These are phyloP conservation scores for Pichia sp. DNA, from an alignment of 1,139 yeast species.

Conservation along the genomic window DNA sequence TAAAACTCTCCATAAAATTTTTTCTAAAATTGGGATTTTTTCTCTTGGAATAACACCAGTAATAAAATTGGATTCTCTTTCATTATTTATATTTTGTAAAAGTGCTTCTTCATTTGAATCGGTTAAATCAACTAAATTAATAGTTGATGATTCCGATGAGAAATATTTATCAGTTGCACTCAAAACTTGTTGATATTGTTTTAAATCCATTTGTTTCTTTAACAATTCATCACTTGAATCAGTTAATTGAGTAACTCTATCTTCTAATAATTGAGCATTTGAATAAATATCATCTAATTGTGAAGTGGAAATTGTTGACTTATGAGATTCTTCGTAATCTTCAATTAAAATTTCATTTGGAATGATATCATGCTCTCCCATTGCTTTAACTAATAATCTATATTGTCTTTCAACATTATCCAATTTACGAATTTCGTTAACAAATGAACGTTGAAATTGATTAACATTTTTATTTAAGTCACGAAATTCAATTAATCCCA, in stretches of 20 bases:
- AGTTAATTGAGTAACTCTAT: constrained; percentile 49
- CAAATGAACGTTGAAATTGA: constrained; percentile 68
- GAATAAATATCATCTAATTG: constrained; percentile 73
- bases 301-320: constrained; percentile 40
- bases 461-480: constrained; percentile 63
- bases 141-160: constrained; percentile 28
- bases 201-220: constrained; percentile 47
- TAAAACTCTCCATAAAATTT: constrained; percentile 49
- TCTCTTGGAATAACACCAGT: constrained; percentile 45
- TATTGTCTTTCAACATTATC: constrained; percentile 67
- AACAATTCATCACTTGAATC: constrained; percentile 50
- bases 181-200: constrained; percentile 64
- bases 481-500: constrained; percentile 60
- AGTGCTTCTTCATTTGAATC: constrained; percentile 30
- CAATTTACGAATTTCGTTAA: constrained; percentile 57
- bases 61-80: constrained; percentile 41
- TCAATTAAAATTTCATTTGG: constrained; percentile 39
- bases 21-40: constrained; percentile 43
- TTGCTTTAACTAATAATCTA: constrained; percentile 41
- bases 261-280: constrained; percentile 57
- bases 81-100: constrained; percentile 25
- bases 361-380: constrained; percentile 42
- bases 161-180: constrained; percentile 67
- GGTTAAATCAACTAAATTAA: constrained; percentile 17
- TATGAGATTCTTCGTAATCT: constrained; percentile 31